Percentiles rank a stretch among this genome's conserved stretches.
Conservation (phyloP, 2,329 filamentous ascomycete species). For the Arthrobotrys megalospora region DNA sequence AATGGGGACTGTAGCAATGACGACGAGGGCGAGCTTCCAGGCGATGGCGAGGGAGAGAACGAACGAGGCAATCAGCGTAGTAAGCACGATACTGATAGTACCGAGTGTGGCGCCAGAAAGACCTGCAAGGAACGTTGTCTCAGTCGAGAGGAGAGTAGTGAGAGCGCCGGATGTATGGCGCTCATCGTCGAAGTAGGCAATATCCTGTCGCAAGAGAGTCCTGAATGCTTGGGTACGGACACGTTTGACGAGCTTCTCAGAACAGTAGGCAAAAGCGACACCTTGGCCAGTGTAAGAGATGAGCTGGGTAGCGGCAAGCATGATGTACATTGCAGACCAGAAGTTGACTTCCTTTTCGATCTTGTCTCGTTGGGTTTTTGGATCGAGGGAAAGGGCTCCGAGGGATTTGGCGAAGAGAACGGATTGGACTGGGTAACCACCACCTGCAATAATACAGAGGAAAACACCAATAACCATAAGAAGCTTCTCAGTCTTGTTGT, state of each 20-base stretch:
- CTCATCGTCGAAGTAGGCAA: slow-evolving; percentile 89
- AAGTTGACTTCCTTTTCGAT: slow-evolving; percentile 82
- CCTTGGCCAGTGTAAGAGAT: slow-evolving; percentile 79
- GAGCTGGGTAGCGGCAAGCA: slow-evolving; percentile 82
- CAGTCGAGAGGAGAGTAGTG: slow-evolving; percentile 88
- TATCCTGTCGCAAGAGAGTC: slow-evolving; percentile 90
- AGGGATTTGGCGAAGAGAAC: slow-evolving; percentile 94
- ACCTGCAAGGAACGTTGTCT: slow-evolving; percentile 89
- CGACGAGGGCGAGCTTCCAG: slow-evolving; percentile 90
- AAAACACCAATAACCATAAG: slow-evolving; percentile 81
- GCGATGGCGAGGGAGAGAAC: slow-evolving; percentile 80
- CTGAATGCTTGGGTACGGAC: slow-evolving; percentile 88
- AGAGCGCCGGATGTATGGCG: slow-evolving; percentile 91
- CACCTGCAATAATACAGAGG: slow-evolving; percentile 83
- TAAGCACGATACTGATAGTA: slow-evolving; percentile 83
- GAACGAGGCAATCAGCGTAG: slow-evolving; percentile 83
- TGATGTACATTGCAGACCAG: slow-evolving; percentile 90
- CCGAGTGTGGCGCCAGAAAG: slow-evolving; percentile 89
- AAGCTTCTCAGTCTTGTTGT: slow-evolving; percentile 81
- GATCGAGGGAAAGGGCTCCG: slow-evolving; percentile 74
- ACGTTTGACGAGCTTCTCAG: slow-evolving; percentile 86
- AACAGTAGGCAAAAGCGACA: slow-evolving; percentile 83
- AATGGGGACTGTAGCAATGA: slow-evolving; percentile 82
- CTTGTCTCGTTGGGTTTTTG: slow-evolving; percentile 64
- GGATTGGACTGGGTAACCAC: slow-evolving; percentile 81